Percentiles rank a stretch among this genome's conserved stretches.
These are phyloP conservation scores for Leccinum fibrillosum DNA, from an alignment of 768 basidiomycete genomes.

Conservation along the genomic window DNA sequence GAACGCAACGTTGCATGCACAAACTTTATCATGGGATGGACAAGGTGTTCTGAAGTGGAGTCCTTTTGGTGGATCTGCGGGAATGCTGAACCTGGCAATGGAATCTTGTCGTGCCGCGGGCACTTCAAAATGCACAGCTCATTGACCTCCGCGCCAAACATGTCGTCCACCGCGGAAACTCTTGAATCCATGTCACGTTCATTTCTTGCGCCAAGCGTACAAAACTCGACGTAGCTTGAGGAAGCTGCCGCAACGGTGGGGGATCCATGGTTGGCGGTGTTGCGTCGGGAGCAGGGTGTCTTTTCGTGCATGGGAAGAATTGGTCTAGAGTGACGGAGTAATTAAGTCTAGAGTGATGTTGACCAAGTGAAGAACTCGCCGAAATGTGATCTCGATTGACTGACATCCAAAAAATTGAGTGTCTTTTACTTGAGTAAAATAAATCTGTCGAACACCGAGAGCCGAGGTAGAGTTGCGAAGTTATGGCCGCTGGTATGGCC, in stretches of 20 bases:
- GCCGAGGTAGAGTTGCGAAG: neutral
- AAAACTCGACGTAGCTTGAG: neutral
- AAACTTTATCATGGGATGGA: conserved; percentile 45
- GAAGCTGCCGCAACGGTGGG: neutral
- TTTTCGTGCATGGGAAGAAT: neutral
- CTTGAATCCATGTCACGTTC: neutral
- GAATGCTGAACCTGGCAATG: neutral
- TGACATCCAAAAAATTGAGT: neutral
- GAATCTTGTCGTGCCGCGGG: neutral
- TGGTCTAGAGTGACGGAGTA: neutral
- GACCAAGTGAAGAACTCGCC: neutral
- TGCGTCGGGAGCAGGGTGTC: neutral
- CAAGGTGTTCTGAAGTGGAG: conserved; percentile 52
- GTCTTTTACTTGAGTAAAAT: neutral
- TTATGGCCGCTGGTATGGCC: neutral
- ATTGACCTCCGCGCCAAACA: neutral
- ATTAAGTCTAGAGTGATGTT: neutral
- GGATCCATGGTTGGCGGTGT: neutral
- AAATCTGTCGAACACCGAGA: neutral
- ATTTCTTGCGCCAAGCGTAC: neutral
- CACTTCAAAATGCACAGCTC: conserved; percentile 6
- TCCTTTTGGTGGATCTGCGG: conserved; percentile 23
- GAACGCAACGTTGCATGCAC: neutral
- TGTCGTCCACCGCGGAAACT: neutral
- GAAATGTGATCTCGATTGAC: neutral